These are phyloP conservation scores for Volvox africanus DNA, from an alignment of 139 green algal species.

Conservation along the genomic window DNA sequence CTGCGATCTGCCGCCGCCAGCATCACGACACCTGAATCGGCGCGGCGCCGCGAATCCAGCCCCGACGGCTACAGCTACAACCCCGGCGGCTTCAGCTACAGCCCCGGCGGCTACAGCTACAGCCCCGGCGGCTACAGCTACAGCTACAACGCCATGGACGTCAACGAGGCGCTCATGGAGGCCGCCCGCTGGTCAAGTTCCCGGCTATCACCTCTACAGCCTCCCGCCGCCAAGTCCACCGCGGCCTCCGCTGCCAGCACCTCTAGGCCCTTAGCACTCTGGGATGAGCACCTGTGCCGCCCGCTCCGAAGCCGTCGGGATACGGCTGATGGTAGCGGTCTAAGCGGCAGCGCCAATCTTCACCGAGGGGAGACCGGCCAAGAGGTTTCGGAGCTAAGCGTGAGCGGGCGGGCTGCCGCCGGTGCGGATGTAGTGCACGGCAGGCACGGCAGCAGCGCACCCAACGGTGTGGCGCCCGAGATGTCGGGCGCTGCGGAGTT, in stretches of 20 bases:
- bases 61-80: background rate
- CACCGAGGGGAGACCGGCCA: no score
- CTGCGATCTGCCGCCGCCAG: background rate
- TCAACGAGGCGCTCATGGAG: constrained; percentile 4
- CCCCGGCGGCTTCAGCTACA: background rate
- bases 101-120: background rate
- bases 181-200: background rate
- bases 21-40: background rate
- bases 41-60: background rate
- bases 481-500: no score
- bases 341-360: background rate
- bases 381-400: background rate
- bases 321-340: background rate
- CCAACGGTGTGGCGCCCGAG: background rate
- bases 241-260: background rate
- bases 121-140: background rate
- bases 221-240: background rate
- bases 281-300: background rate
- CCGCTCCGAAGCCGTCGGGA: background rate
- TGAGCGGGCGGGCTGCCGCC: background rate
- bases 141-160: background rate
- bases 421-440: no score
- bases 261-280: background rate
- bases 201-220: background rate
- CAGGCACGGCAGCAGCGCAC: background rate